Conservation (phyloP, 306 rosid species). For the Sphenostylis stenocarpa region DNA sequence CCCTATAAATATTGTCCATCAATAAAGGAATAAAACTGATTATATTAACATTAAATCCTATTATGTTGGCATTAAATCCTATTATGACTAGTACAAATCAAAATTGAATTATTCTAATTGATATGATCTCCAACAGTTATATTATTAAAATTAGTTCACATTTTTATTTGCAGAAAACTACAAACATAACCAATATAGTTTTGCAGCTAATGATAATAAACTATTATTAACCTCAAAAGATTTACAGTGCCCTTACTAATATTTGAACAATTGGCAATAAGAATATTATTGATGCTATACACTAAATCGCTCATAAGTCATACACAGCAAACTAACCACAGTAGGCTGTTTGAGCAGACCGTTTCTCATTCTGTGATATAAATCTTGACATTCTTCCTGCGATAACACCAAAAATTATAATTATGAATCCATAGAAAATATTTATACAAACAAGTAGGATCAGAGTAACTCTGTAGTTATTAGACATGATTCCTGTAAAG, state of each 20-base stretch:
- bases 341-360: constrained; percentile 69
- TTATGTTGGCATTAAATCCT: too few species aligned
- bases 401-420: constrained; percentile 24
- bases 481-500: constrained; percentile 5
- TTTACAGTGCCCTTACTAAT: background rate
- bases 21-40: too few species aligned
- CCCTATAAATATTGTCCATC: too few species aligned
- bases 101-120: too few species aligned
- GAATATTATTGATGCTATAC: background rate
- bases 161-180: background rate
- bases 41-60: too few species aligned
- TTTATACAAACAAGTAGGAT: constrained; percentile 14
- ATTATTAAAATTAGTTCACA: background rate
- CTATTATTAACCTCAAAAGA: background rate
- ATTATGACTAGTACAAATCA: too few species aligned
- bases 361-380: constrained; percentile 52
- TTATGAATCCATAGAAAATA: background rate
- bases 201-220: background rate
- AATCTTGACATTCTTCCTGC: constrained; percentile 86
- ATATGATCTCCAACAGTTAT: too few species aligned
- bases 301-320: constrained; percentile 19
- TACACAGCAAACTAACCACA: constrained; percentile 55
- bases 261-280: constrained; percentile 6
- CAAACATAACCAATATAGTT: constrained; percentile 1
- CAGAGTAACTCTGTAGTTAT: constrained; percentile 17